Evolutionary conservation across 495 filamentous ascomycete species (phyloP).

Genomic region (Xylaria nigripes): DNA sequence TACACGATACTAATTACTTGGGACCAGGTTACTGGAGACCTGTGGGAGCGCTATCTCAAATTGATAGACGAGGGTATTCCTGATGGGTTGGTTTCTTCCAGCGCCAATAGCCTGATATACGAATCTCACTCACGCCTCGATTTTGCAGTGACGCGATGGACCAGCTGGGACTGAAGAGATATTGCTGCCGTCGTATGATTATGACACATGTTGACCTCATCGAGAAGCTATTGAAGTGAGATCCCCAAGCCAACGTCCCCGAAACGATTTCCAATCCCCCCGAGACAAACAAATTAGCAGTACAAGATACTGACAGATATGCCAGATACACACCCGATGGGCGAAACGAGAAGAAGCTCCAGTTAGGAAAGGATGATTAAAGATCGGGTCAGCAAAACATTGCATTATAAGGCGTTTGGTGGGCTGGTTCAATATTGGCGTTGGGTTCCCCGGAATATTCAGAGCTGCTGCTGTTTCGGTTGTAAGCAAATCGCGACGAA

Average conservation of each 20-base stretch:
- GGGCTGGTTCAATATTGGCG: constrained; percentile 16
- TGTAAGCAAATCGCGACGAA: not conserved
- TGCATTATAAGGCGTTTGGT: constrained; percentile 27
- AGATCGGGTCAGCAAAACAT: constrained; percentile 1
- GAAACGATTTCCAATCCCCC: not conserved
- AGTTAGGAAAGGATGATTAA: constrained; percentile 15
- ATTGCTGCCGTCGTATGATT: constrained; percentile 97
- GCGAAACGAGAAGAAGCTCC: constrained; percentile 46
- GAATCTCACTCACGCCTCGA: constrained; percentile 11
- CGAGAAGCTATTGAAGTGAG: constrained; percentile 92
- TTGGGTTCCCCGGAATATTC: constrained; percentile 7
- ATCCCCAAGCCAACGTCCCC: not conserved
- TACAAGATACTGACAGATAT: constrained; percentile 11
- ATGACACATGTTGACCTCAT: constrained; percentile 99
- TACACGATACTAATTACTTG: constrained; percentile 7
- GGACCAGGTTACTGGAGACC: constrained; percentile 79
- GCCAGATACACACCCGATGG: constrained; percentile 44
- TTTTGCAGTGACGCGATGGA: constrained; percentile 78
- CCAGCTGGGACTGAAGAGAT: constrained; percentile 81
- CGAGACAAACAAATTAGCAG: not conserved
- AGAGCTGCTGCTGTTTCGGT: not conserved
- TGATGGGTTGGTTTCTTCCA: constrained; percentile 57
- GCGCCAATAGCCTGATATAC: not conserved
- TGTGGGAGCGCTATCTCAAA: constrained; percentile 90
- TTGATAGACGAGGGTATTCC: constrained; percentile 67